A percentile compares a stretch with the other conserved stretches of the same genome.
Conservation (phyloP, 129 eudicot genomes). For the Pseudognaphalium luteoalbum region DNA sequence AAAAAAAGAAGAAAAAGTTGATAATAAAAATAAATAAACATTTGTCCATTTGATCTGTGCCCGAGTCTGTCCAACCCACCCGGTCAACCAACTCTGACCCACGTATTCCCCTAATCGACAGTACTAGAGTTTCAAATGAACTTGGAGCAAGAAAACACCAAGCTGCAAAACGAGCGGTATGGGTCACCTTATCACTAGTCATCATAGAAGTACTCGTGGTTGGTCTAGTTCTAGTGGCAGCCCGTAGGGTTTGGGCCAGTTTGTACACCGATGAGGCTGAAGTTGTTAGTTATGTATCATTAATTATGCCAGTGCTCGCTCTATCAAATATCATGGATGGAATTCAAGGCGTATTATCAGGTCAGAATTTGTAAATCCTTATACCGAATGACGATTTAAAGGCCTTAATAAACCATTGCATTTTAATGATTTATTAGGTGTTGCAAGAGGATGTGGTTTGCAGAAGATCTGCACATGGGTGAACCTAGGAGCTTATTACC, state of each 20-base stretch:
- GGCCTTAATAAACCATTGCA: neutral
- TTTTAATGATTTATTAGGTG: conserved; percentile 30
- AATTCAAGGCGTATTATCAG: conserved; percentile 50
- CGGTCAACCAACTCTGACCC: neutral
- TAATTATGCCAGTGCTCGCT: conserved; percentile 51
- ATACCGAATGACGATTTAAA: neutral
- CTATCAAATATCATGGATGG: conserved; percentile 51
- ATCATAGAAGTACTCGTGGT: conserved; percentile 41
- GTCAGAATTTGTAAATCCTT: conserved; percentile 17
- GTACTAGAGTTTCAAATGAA: conserved; percentile 60
- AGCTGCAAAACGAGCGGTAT: conserved; percentile 45
- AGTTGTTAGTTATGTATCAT: conserved; percentile 40
- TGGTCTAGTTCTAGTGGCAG: conserved; percentile 22
- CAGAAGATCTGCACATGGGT: conserved; percentile 53
- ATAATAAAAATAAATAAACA: no score
- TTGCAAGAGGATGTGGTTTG: conserved; percentile 66
- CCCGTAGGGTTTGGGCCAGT: conserved; percentile 35
- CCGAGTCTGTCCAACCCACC: neutral
- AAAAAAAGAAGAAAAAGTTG: no score
- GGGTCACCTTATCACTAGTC: conserved; percentile 37
- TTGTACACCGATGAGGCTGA: conserved; percentile 50
- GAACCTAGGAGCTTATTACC: conserved; percentile 53
- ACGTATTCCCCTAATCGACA: conserved; percentile 7
- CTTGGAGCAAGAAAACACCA: conserved; percentile 52
- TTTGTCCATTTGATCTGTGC: neutral